Conservation (phyloP, 2,329 filamentous ascomycete genomes). For the Tolypocladium paradoxum region DNA sequence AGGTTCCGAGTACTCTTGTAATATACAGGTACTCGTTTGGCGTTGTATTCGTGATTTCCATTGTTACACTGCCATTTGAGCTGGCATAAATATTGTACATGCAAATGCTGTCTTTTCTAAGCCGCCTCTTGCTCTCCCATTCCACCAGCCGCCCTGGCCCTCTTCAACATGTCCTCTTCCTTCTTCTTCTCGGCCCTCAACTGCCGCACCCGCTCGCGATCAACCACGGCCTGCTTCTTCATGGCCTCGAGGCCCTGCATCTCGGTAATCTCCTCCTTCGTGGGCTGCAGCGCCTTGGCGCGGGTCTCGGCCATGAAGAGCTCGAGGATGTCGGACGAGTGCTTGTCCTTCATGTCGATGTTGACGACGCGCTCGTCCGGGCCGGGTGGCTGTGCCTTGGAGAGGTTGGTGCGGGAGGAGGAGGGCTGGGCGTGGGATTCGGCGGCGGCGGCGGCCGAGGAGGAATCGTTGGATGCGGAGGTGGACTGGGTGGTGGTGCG, state of each 20-base stretch:
- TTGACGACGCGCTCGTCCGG: slow-evolving; percentile 38
- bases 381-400: slow-evolving; percentile 36
- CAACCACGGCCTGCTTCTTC: slow-evolving; percentile 36
- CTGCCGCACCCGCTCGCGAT: slow-evolving; percentile 42
- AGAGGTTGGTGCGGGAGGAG: slow-evolving; percentile 36
- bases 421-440: slow-evolving; percentile 26
- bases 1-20: neutral
- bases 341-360: slow-evolving; percentile 54
- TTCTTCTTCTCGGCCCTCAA: slow-evolving; percentile 46
- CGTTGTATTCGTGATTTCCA: neutral
- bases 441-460: slow-evolving; percentile 15
- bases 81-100: neutral
- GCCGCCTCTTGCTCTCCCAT: slow-evolving; percentile 21
- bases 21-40: neutral
- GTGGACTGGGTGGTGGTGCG: slow-evolving; percentile 23
- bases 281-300: slow-evolving; percentile 45
- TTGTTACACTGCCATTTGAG: neutral
- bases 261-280: slow-evolving; percentile 47
- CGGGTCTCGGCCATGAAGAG: slow-evolving; percentile 52
- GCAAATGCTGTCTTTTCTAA: slow-evolving; percentile 5
- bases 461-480: slow-evolving; percentile 12
- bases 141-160: slow-evolving; percentile 27
- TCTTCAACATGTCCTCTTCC: slow-evolving; percentile 43
- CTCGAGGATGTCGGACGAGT: slow-evolving; percentile 50
- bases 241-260: slow-evolving; percentile 47